Base-by-base conservation (phyloP, 1,284 basidiomycete genomes). In the Trichosporon sp. region DNA sequence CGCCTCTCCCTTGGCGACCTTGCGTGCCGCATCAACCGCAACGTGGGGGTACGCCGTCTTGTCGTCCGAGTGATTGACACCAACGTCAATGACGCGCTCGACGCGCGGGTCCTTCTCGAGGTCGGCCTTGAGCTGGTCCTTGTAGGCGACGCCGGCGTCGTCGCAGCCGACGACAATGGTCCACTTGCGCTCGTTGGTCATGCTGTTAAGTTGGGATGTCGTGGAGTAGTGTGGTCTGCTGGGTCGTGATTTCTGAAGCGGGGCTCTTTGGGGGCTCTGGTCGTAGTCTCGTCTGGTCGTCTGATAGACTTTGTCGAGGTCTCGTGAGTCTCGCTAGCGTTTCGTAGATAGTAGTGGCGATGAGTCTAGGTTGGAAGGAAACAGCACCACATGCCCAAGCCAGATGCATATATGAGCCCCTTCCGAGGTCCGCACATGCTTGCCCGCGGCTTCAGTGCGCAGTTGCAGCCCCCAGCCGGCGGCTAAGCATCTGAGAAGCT, bases 21-120 rank as follows among this genome's bases (percentile, higher is more conserved):
- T 80, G 65, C 74, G 71, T 4, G 80, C 82, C 0, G 81, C 81
- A 19, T 73, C 78, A 54, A 82, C 77, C 11, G 80, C 81, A 16
- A 81, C 74, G 68, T 81, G 78, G 0, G 82, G 82, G 67, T 83
- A 83, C 11, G 81, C 78, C 11, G 80, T 82, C 67, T 77, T 76
- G 61, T 74, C 71, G 36, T 33, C 46, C 14, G 58, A 65, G 56
- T 63, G 66, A 27, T 67, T 69, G 44, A 78, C 74, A 8, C 77
- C 76, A 29, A 76, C 75, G 59, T 78, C 77, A 14, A 77, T 73
- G 19, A 78, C 73, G 10, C 25, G 52, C 59, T 69, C 73, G 23
- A 78, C 77, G 33, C 77, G 67, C 11, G 71, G 65, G 64, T 78
- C 76, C 33, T 69, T 65, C 58, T 76, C 72, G 19, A 78, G 69